Evolutionary conservation across 805 yeast genomes (phyloP).

Genomic region (Metschnikowia peoriensis): DNA sequence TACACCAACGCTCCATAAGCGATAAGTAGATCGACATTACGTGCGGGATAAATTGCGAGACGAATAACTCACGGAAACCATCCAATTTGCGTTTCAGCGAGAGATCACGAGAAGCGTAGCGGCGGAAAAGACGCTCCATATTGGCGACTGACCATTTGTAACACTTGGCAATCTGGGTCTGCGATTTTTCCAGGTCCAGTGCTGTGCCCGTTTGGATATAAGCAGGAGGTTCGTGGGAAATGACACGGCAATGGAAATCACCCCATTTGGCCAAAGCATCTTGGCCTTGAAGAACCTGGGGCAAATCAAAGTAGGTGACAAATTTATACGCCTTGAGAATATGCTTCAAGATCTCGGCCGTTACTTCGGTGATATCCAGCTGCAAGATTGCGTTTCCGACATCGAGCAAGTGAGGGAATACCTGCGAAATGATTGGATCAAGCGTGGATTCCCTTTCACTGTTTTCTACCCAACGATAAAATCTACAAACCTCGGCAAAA

Average conservation of each 20-base stretch:
- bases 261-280: constrained; percentile 65
- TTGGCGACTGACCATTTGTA: constrained; percentile 83
- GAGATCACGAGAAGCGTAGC: constrained; percentile 58
- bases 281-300: constrained; percentile 54
- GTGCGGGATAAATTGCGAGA: constrained; percentile 66
- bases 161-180: constrained; percentile 71
- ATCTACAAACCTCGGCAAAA: constrained; percentile 65
- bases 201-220: constrained; percentile 47
- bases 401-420: constrained; percentile 63
- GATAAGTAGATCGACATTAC: constrained; percentile 61
- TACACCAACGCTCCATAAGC: constrained; percentile 74
- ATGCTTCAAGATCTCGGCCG: constrained; percentile 54
- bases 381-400: constrained; percentile 55
- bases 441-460: constrained; percentile 30
- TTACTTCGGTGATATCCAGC: constrained; percentile 28
- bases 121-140: constrained; percentile 63
- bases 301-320: constrained; percentile 69
- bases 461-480: constrained; percentile 70
- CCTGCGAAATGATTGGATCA: constrained; percentile 47
- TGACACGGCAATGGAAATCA: constrained; percentile 66
- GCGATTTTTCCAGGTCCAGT: constrained; percentile 48
- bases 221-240: constrained; percentile 57
- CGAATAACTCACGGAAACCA: constrained; percentile 57
- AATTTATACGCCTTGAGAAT: constrained; percentile 77
- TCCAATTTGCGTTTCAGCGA: constrained; percentile 48